These are phyloP conservation scores for Exophiala sp. DNA, from an alignment of 2,329 filamentous ascomycete species.

Conservation along the genomic window DNA sequence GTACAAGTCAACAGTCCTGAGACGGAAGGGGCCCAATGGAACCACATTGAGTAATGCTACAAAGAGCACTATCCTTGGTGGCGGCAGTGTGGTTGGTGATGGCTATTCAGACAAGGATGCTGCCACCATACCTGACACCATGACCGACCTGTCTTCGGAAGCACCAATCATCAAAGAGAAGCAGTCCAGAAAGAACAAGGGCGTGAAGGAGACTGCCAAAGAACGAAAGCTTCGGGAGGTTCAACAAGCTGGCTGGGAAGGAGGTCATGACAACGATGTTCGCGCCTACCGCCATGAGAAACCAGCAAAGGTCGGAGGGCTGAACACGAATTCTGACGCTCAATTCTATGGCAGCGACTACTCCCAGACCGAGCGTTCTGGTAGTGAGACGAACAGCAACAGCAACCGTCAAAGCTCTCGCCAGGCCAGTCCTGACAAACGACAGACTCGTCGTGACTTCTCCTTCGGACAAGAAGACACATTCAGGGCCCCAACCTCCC, in stretches of 20 bases:
- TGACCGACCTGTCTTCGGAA: constrained; percentile 27
- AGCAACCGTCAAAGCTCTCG: constrained; percentile 32
- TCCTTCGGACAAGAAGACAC: constrained; percentile 25
- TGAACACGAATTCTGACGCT: constrained; percentile 79
- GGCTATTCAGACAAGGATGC: constrained; percentile 62
- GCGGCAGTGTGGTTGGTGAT: constrained; percentile 66
- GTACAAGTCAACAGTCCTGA: constrained; percentile 91
- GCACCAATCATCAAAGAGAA: constrained; percentile 36
- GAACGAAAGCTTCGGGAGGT: constrained; percentile 38
- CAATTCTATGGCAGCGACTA: constrained; percentile 76
- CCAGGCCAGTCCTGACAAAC: constrained; percentile 21
- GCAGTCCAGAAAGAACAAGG: constrained; percentile 37
- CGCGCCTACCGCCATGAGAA: constrained; percentile 82
- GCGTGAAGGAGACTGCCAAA: constrained; percentile 44
- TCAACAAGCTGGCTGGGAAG: constrained; percentile 51
- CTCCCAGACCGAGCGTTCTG: constrained; percentile 56
- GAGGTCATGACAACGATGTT: constrained; percentile 64
- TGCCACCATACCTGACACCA: constrained; percentile 35
- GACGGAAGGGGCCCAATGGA: constrained; percentile 84
- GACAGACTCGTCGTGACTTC: constrained; percentile 26
- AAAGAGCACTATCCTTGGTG: constrained; percentile 77
- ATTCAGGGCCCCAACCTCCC: constrained; percentile 18
- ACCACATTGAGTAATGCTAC: constrained; percentile 80
- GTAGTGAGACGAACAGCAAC: constrained; percentile 29
- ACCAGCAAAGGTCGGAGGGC: constrained; percentile 78